Conservation (phyloP, 805 yeast species). For the Starmera quercuum region DNA sequence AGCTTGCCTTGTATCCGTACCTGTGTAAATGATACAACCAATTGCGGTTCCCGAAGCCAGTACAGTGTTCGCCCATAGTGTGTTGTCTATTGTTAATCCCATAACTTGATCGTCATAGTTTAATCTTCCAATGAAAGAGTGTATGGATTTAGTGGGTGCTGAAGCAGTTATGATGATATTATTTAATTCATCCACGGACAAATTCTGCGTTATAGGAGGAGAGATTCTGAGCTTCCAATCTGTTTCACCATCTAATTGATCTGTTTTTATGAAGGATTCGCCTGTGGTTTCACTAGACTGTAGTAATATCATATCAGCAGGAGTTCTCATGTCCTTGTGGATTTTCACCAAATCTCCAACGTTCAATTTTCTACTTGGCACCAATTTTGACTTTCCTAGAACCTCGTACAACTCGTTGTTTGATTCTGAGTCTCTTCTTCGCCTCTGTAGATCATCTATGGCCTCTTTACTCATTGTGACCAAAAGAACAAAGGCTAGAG, state of each 20-base stretch:
- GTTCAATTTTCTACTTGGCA: constrained; percentile 52
- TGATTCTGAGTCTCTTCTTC: constrained; percentile 85
- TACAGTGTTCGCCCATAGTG: constrained; percentile 97
- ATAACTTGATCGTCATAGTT: constrained; percentile 48
- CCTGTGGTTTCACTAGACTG: constrained; percentile 79
- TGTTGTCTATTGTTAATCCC: constrained; percentile 79
- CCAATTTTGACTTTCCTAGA: constrained; percentile 35
- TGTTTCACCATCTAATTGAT: constrained; percentile 97
- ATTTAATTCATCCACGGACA: constrained; percentile 42
- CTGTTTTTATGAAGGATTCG: constrained; percentile 91
- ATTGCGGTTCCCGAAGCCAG: constrained; percentile 89
- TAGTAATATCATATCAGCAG: constrained; percentile 85
- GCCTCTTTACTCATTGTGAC: constrained; percentile 97
- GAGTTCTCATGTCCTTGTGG: constrained; percentile 78
- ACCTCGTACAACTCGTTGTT: constrained; percentile 80
- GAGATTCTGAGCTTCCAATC: constrained; percentile 95
- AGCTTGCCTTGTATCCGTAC: constrained; percentile 88
- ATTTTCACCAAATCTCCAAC: constrained; percentile 83
- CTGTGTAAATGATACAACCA: constrained; percentile 87
- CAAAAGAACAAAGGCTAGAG: constrained; percentile 82
- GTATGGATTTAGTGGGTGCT: constrained; percentile 82
- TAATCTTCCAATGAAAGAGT: constrained; percentile 70
- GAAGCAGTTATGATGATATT: constrained; percentile 57
- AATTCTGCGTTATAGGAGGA: constrained; percentile 58
- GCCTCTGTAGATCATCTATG: constrained; percentile 82